A percentile compares a stretch with the other conserved stretches of the same genome.
These are phyloP conservation scores for Coccinonectria pachysandricola DNA, from an alignment of 2,329 filamentous ascomycete species.

Conservation along the genomic window DNA sequence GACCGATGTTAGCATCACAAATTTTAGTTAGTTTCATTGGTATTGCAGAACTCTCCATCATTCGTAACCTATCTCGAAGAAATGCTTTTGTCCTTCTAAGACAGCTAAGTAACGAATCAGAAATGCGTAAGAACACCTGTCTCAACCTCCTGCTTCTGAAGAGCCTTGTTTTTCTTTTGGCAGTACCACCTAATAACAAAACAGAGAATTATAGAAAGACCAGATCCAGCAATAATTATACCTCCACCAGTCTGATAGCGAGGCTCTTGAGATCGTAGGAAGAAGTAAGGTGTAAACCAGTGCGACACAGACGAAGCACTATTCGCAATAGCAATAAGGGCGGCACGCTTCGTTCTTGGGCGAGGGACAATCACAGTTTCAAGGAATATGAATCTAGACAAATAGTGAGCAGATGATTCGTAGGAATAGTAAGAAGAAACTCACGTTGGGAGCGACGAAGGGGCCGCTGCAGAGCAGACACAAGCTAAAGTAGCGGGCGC, in stretches of 20 bases:
- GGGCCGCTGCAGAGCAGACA: slow-evolving; percentile 29
- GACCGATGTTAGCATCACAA: no score
- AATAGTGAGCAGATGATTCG: neutral
- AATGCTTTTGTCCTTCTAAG: no score
- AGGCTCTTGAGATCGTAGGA: slow-evolving; percentile 15
- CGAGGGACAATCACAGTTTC: slow-evolving; percentile 28
- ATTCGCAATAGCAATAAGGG: slow-evolving; percentile 30
- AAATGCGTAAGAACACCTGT: neutral
- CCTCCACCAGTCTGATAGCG: slow-evolving; percentile 17
- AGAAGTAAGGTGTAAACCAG: slow-evolving; percentile 30
- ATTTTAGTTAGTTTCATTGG: no score
- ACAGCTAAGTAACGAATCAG: neutral
- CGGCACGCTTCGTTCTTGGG: slow-evolving; percentile 28
- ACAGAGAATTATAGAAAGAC: slow-evolving; percentile 1
- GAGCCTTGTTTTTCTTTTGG: neutral
- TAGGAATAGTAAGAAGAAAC: neutral
- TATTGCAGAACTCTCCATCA: no score
- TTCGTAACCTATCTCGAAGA: no score
- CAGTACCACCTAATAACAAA: neutral
- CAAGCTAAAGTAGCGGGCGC: slow-evolving; percentile 31
- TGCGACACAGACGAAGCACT: slow-evolving; percentile 26
- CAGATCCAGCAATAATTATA: slow-evolving; percentile 14
- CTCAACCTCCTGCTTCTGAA: neutral
- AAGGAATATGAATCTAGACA: slow-evolving; percentile 23
- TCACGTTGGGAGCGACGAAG: slow-evolving; percentile 25